Base-by-base conservation (phyloP, 177 flowering plant genomes). In the Tripterygium wilfordii region DNA sequence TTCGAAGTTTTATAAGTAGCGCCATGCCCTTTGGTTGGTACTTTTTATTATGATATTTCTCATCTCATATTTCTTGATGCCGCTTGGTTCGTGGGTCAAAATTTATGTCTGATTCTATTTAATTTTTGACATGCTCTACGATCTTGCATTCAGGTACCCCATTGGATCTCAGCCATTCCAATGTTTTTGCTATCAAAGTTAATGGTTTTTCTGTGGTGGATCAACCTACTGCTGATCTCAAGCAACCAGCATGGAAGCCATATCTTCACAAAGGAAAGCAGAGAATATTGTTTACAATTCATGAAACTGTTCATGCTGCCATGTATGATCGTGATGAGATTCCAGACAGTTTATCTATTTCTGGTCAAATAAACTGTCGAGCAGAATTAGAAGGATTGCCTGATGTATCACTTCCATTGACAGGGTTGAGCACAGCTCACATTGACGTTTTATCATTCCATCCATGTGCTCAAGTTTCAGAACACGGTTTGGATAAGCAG, bases 11-110 rank as follows among this genome's bases (percentile, higher is more conserved):
- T 61, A 81, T 89, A 30, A 79, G 69, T 53, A 77, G 82, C 63
- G 76, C 97, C 63, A 78, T 90, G 95, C 99, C 99, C 61, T 94
- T 94, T 80, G 99, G 99, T 94, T 70, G 63, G 97, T 90, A 80
- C 64, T 64, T 61, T 77, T 61, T 59, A 47, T 58, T 75, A 52
- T 75, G 75, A 63, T 71, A 62, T 74, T 61, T 63, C 77, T 70
- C 64, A 45, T 74, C 58, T 60, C 63, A 64, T 25, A 31, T 54
- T 66, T 39, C 49, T 23, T 33, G 20, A 23, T 4, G 10, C 9
- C 5, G 1, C 13, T 16, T 35, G 10, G 36, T 49, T 36, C 41
- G 12, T 51, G 21, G 9, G 46, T 41, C 33, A 53, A 27, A 23
- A 53, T 60, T 22, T 26, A 45, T 40, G n/a, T 15, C 26, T 62